phyloP scores from a whole-genome alignment of 257 asterid genomes.

The Leptodermis oblonga region DNA sequence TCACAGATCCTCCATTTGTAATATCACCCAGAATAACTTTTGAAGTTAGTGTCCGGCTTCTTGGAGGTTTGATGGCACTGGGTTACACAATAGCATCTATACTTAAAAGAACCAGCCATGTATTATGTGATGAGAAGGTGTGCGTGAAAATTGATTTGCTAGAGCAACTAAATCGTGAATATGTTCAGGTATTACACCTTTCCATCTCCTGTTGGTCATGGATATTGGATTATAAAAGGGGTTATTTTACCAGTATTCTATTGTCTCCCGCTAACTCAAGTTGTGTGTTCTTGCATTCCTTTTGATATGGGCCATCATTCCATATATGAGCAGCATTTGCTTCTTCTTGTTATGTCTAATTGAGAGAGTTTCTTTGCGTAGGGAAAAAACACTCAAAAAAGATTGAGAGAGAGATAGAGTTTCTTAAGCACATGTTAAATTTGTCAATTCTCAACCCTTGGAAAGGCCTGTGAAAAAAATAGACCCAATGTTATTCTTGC shows the following conservation, averaged over 20 bases:
- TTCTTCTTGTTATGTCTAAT: background rate
- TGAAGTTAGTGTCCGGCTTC: conserved; percentile 97
- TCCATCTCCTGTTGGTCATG: background rate
- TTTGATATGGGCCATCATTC: background rate
- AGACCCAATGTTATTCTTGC: background rate
- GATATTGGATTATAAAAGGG: background rate
- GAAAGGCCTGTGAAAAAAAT: background rate
- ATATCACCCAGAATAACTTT: conserved; percentile 99
- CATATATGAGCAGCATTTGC: background rate
- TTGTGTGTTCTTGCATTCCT: background rate
- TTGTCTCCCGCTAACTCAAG: background rate
- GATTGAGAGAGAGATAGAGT: too few relatives aligned
- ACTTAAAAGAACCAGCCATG: conserved; percentile 91
- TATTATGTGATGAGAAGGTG: conserved; percentile 73
- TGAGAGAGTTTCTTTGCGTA: too few relatives aligned
- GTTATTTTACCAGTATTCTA: background rate
- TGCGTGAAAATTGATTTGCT: conserved; percentile 94
- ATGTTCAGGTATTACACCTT: conserved; percentile 63
- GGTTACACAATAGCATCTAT: conserved; percentile 97
- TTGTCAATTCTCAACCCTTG: background rate
- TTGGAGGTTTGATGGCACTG: conserved; percentile 98
- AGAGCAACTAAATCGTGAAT: conserved; percentile 86
- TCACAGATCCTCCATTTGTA: conserved; percentile 86
- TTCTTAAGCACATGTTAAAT: background rate
- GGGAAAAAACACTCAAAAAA: too few relatives aligned